Conservation (phyloP, 2,329 filamentous ascomycete species). For the Cordyceps pruinosa region DNA sequence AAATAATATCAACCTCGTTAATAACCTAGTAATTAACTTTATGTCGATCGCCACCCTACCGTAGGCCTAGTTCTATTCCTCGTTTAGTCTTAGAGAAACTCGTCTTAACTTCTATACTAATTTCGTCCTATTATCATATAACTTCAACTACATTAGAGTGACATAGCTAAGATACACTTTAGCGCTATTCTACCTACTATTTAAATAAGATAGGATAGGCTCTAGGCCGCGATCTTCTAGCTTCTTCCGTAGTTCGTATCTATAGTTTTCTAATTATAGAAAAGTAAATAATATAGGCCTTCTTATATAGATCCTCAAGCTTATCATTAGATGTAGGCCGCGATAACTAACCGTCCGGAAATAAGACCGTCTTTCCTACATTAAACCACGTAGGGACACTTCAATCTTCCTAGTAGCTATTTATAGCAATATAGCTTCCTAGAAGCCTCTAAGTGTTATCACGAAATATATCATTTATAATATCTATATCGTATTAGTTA, state of each 20-base stretch:
- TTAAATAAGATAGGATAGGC: constrained; percentile 13
- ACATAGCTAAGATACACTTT: neutral
- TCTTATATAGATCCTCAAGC: constrained; percentile 14
- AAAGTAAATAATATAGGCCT: constrained; percentile 16
- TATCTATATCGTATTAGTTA: constrained; percentile 17
- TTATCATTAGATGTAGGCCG: neutral
- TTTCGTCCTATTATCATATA: neutral
- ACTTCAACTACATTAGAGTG: neutral
- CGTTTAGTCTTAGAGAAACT: neutral
- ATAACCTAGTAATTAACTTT: neutral
- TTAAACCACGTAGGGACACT: constrained; percentile 16
- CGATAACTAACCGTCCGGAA: constrained; percentile 1
- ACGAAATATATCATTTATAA: constrained; percentile 15
- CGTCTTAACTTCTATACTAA: neutral
- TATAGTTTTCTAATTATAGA: constrained; percentile 15
- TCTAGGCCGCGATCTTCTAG: neutral
- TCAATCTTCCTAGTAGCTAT: constrained; percentile 17
- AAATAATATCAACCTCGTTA: neutral
- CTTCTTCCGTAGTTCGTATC: neutral
- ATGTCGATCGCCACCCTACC: neutral
- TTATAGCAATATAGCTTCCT: constrained; percentile 14
- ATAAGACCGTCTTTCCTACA: neutral
- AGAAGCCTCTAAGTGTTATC: neutral
- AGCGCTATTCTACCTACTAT: constrained; percentile 16
- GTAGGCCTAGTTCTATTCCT: too few relatives aligned